Evolutionary conservation across 306 rosid genomes (phyloP).

Genomic region (Hippophae tibetana): DNA sequence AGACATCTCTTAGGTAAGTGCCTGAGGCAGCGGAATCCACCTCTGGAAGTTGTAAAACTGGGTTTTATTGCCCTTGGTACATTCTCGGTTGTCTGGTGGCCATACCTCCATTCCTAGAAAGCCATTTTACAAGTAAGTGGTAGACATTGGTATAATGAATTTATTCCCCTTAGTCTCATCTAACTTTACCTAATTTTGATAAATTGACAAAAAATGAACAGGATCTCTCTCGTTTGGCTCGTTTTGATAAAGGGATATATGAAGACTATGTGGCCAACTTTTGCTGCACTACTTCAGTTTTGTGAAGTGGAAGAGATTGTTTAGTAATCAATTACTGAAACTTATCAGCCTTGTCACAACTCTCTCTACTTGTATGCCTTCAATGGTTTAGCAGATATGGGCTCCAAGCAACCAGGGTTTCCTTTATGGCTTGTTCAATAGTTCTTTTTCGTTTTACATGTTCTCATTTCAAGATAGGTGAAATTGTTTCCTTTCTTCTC

Average conservation of each 20-base stretch:
- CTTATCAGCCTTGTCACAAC: slow-evolving; percentile 64
- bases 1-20: slow-evolving; percentile 82
- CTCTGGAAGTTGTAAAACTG: slow-evolving; percentile 60
- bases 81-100: slow-evolving; percentile 76
- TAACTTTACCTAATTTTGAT: not conserved
- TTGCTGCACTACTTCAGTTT: slow-evolving; percentile 87
- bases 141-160: not conserved
- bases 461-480: slow-evolving; percentile 86
- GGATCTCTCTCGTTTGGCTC: slow-evolving; percentile 82
- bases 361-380: slow-evolving; percentile 62
- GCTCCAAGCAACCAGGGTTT: slow-evolving; percentile 69
- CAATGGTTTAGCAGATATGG: slow-evolving; percentile 78
- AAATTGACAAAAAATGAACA: slow-evolving; percentile 5
- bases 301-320: slow-evolving; percentile 83
- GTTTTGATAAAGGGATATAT: slow-evolving; percentile 85
- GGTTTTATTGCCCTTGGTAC: slow-evolving; percentile 70
- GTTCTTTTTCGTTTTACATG: slow-evolving; percentile 75
- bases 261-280: slow-evolving; percentile 94
- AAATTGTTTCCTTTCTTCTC: not conserved
- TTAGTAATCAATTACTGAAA: slow-evolving; percentile 50
- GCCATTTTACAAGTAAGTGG: slow-evolving; percentile 49
- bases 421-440: slow-evolving; percentile 67
- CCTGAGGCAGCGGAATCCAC: slow-evolving; percentile 51
- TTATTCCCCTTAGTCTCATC: not conserved
- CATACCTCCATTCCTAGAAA: slow-evolving; percentile 59